Evolutionary conservation across 495 filamentous ascomycete species (phyloP).

Genomic region (Neurospora africana): DNA sequence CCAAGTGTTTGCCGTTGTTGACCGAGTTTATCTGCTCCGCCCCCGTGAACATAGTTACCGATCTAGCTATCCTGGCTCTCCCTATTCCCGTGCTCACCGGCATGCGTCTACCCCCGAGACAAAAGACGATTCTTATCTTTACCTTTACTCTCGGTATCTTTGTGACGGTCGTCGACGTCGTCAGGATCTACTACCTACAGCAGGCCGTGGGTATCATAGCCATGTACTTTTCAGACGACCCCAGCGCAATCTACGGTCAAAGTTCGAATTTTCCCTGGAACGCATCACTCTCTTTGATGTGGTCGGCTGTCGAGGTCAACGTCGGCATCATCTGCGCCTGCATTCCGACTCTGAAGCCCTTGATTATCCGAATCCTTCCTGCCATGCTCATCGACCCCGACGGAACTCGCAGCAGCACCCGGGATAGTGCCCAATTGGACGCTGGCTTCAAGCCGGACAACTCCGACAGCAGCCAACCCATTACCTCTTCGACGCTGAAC

Average conservation of each 20-base stretch:
- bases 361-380: slow-evolving; percentile 66
- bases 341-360: slow-evolving; percentile 78
- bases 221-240: slow-evolving; percentile 13
- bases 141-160: slow-evolving; percentile 80
- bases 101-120: slow-evolving; percentile 71
- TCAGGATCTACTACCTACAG: slow-evolving; percentile 83
- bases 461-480: not conserved
- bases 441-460: not conserved
- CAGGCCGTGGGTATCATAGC: slow-evolving; percentile 43
- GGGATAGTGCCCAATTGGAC: slow-evolving; percentile 1
- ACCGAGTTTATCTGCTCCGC: slow-evolving; percentile 76
- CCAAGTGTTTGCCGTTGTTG: slow-evolving; percentile 61
- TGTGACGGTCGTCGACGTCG: slow-evolving; percentile 76
- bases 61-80: slow-evolving; percentile 70
- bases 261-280: slow-evolving; percentile 49
- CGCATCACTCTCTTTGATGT: slow-evolving; percentile 79
- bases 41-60: slow-evolving; percentile 77
- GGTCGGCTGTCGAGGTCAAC: slow-evolving; percentile 86
- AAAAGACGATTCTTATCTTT: slow-evolving; percentile 73
- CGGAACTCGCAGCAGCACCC: slow-evolving; percentile 16
- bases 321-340: slow-evolving; percentile 80
- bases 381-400: slow-evolving; percentile 48
- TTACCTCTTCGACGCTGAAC: not conserved
- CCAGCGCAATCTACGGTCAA: slow-evolving; percentile 23
- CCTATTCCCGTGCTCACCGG: slow-evolving; percentile 79